Evolutionary conservation across 306 rosid genomes (phyloP), one percentile per base, ranked within the genome.

Genomic region (Cyclanthera cordifolia): DNA sequence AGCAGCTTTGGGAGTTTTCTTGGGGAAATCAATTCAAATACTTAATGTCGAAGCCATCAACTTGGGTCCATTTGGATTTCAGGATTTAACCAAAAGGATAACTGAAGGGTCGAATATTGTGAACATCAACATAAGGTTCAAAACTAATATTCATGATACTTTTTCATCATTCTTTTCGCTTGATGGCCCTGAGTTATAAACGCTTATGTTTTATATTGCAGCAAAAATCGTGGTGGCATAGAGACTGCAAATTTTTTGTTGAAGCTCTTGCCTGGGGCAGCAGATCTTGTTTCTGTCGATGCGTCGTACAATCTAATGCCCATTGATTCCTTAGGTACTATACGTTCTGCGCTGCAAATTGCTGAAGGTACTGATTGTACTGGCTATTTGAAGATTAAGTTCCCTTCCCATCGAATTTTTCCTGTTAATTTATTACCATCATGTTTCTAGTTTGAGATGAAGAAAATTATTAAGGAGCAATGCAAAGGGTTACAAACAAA

Each of bases 181-280:
- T 70, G 43, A 53, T 72, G 20, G 19, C 48, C 32, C 8, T 5
- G 0, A 19, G 21, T 25, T 9, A 19, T 48, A 27, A 16, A 53
- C 21, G 21, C 10, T 8, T 9, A 56, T 32, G 24, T 46, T 75
- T 27, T 30, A 58, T 73, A 52, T 75, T 54, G 47, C 82, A 93
- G 96, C 85, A 72, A 86, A 80, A 93, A 93, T 66, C 94, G 82
- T 20, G 99, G 95, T 63, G 91, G 90, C 73, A 84, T 82, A 70
- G 88, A 81, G 69, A 61, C 86, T 71, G 96, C 95, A 20, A 82
- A 68, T 14, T 87, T 93, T 83, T 78, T 87, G 72, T 79, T 83
- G 11, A 84, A 73, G 77, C 85, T 93, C 67, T 53, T 87, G 69
- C 63, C 81, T 32, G 56, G 48, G 54, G 88, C 95, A 70, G 90